Conservation (phyloP, 1,139 yeast species). For the Geotrichum klebahnii region DNA sequence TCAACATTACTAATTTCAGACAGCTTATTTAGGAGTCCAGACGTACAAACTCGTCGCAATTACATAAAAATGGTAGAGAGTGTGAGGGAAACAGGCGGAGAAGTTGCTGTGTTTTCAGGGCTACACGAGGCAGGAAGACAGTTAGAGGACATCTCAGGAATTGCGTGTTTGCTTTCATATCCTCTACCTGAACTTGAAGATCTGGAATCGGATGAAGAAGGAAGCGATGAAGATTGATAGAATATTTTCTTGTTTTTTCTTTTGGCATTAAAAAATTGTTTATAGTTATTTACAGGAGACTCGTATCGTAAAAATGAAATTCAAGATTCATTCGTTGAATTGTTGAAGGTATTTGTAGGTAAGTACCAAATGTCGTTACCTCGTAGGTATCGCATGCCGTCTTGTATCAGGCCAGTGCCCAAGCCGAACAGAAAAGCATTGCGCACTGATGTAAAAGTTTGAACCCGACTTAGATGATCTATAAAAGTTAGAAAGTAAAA, state of each 20-base stretch:
- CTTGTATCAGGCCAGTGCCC: slow-evolving; percentile 61
- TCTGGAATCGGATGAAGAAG: slow-evolving; percentile 38
- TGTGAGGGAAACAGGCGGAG: slow-evolving; percentile 70
- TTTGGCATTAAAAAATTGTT: background rate
- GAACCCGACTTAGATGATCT: slow-evolving; percentile 45
- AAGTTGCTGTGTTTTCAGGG: slow-evolving; percentile 74
- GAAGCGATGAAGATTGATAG: background rate
- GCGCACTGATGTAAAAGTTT: slow-evolving; percentile 43
- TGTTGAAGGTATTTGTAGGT: slow-evolving; percentile 11
- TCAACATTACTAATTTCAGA: slow-evolving; percentile 73
- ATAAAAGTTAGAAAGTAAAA: background rate
- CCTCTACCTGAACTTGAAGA: slow-evolving; percentile 85
- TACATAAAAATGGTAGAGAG: slow-evolving; percentile 65
- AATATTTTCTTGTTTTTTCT: background rate
- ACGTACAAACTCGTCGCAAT: slow-evolving; percentile 60
- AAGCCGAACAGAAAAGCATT: slow-evolving; percentile 59
- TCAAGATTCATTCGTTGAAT: background rate
- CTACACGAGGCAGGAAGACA: slow-evolving; percentile 89
- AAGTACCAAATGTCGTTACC: slow-evolving; percentile 67
- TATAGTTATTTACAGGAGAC: no score
- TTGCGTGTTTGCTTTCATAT: slow-evolving; percentile 79
- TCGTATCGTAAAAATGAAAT: background rate
- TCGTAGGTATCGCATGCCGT: slow-evolving; percentile 52
- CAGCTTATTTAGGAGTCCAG: slow-evolving; percentile 71
- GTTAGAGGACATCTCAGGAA: slow-evolving; percentile 81